phyloP scores from a whole-genome alignment of 1,284 basidiomycete species.

The Leccinum proliferum region DNA sequence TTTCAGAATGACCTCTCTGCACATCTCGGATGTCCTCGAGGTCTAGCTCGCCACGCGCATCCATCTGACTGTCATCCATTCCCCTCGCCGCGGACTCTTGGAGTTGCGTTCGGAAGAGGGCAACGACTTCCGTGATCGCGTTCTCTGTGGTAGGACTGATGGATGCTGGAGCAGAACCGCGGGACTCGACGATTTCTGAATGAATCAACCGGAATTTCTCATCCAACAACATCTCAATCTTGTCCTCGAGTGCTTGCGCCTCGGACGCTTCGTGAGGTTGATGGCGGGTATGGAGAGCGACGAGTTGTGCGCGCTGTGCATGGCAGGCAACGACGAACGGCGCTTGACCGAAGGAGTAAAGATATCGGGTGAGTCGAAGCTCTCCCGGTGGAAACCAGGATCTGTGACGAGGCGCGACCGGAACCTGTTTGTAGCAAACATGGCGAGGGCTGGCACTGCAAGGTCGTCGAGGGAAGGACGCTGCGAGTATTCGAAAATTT shows the following conservation, averaged over 20 bases:
- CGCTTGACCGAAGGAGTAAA: conserved; percentile 44
- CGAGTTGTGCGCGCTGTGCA: conserved; percentile 37
- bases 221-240: conserved; percentile 56
- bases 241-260: conserved; percentile 52
- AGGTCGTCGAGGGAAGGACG: conserved; percentile 71
- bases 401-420: conserved; percentile 52
- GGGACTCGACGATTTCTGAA: conserved; percentile 32
- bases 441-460: conserved; percentile 62
- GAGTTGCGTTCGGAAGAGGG: conserved; percentile 61
- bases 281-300: conserved; percentile 42
- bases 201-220: conserved; percentile 57
- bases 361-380: conserved; percentile 38
- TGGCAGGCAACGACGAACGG: conserved; percentile 57
- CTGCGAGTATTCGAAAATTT: conserved; percentile 55
- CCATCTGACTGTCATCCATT: conserved; percentile 60
- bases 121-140: conserved; percentile 60
- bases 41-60: conserved; percentile 71
- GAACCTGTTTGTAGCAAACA: conserved; percentile 38
- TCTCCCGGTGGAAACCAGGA: conserved; percentile 33
- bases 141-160: conserved; percentile 46
- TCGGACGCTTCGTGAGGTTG: conserved; percentile 51
- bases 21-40: conserved; percentile 70
- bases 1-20: conserved; percentile 60
- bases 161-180: conserved; percentile 18
- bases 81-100: conserved; percentile 53